These are phyloP conservation scores for Neoscytalidium dimidiatum DNA, from an alignment of 2,329 filamentous ascomycete genomes.

Conservation along the genomic window DNA sequence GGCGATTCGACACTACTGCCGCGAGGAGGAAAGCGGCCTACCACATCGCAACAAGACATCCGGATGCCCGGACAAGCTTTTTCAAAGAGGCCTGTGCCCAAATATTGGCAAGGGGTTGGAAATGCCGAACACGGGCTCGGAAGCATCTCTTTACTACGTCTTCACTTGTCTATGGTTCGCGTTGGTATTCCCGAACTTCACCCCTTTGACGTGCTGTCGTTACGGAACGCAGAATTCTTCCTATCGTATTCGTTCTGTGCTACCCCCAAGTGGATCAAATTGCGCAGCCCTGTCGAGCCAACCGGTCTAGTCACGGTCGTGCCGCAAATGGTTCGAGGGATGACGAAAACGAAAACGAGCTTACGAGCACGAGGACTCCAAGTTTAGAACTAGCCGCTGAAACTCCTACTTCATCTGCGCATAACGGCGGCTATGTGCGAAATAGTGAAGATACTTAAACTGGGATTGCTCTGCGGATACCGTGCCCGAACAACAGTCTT, in stretches of 20 bases:
- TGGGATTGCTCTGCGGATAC: neutral
- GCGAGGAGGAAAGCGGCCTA: too few species aligned
- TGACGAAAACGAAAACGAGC: conserved; percentile 12
- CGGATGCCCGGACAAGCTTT: too few species aligned
- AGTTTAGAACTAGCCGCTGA: neutral
- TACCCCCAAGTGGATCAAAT: neutral
- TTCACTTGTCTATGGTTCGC: too few species aligned
- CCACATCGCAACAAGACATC: too few species aligned
- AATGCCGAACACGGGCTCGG: too few species aligned
- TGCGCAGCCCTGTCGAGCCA: neutral
- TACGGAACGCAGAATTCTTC: neutral
- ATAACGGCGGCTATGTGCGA: neutral
- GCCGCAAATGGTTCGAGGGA: neutral
- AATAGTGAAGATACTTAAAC: neutral
- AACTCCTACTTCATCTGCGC: neutral
- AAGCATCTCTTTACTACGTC: too few species aligned
- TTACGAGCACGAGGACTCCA: neutral
- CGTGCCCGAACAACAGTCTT: neutral
- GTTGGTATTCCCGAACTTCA: too few species aligned
- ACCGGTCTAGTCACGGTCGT: neutral
- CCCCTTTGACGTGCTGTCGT: neutral
- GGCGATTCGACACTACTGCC: too few species aligned
- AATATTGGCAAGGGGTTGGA: too few species aligned
- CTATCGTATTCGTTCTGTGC: neutral
- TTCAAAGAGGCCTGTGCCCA: too few species aligned